Base-by-base conservation (phyloP, 2,329 filamentous ascomycete genomes). In the Clarireedia paspali region DNA sequence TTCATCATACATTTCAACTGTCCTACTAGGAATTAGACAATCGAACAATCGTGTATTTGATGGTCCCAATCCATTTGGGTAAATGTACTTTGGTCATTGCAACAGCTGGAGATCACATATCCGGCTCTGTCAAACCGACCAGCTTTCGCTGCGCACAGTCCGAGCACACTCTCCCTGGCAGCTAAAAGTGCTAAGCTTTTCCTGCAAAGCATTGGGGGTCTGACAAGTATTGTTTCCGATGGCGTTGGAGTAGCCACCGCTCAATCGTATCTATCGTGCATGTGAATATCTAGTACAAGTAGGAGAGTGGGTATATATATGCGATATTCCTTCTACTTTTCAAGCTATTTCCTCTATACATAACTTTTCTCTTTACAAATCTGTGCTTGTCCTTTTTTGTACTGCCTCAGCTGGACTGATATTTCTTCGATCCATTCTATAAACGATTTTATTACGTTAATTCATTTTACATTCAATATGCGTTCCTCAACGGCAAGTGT, bases 401-500 rank as follows among this genome's bases (percentile, higher is more conserved):
- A 26, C 10, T 20, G 40, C 26, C 14, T 27, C 53, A 55, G 53
- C 53, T 50, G 47, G 53, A 7, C 53, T 55, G 53, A 50, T 45
- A 17, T 27, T 20, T 44, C 17, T 50, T 42, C 24, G 27, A 54
- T 9, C 7, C 17, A n/a, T 42, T 15, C n/a, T 49, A 24, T 34
- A 54, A 14, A 12, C 26, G 15, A 15, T 15, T 45, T 5, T 34
- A 36, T 40, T 53, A 23, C n/a, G 20, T 55, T 30, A 27, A 50
- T 27, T 23, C 34, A 38, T 26, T 36, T 53, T 48, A 54, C 51
- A 42, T 47, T 26, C 56, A 61, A 53, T 7, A 66, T 66, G 64
- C 62, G 62, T 60, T 57, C 60, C 24, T 62, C 62, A 20, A 63
- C 60, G n/a, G 60, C 60, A 34, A 60, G 62, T 50, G 39, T 65